phyloP scores from a whole-genome alignment of 169 alveolate species.

The Cystoisospora suis region DNA sequence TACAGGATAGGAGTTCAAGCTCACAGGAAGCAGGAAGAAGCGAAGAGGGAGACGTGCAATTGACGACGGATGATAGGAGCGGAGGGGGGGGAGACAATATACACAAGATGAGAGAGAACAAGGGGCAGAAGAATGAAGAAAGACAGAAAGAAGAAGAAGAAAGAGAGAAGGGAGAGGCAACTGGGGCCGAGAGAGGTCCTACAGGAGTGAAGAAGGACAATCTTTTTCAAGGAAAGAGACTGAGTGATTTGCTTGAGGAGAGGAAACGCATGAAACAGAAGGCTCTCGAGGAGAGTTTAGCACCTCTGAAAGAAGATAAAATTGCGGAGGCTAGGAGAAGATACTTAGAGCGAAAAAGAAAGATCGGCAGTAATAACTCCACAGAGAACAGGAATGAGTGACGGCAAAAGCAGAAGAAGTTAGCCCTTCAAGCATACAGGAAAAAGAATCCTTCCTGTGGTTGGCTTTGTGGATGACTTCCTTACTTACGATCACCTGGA shows the following conservation, averaged over 20 bases:
- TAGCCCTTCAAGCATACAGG: no score
- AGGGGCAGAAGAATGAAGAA: no score
- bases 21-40: neutral
- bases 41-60: neutral
- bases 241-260: conserved; percentile 1
- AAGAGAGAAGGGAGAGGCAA: neutral
- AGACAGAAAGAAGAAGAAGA: neutral
- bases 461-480: no score
- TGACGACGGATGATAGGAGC: neutral
- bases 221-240: neutral
- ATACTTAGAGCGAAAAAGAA: conserved; percentile 6
- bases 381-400: no score
- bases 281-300: neutral
- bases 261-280: neutral
- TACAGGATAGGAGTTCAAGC: no score
- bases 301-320: conserved; percentile 1
- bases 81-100: neutral
- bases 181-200: neutral
- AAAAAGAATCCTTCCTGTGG: no score
- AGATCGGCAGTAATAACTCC: neutral
- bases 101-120: neutral
- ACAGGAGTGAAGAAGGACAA: neutral
- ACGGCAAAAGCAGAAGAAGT: no score
- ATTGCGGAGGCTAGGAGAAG: conserved; percentile 10
- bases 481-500: no score